These are phyloP conservation scores for Elongisporangium undulatum DNA, from an alignment of 352 stramenopile species.

Conservation along the genomic window DNA sequence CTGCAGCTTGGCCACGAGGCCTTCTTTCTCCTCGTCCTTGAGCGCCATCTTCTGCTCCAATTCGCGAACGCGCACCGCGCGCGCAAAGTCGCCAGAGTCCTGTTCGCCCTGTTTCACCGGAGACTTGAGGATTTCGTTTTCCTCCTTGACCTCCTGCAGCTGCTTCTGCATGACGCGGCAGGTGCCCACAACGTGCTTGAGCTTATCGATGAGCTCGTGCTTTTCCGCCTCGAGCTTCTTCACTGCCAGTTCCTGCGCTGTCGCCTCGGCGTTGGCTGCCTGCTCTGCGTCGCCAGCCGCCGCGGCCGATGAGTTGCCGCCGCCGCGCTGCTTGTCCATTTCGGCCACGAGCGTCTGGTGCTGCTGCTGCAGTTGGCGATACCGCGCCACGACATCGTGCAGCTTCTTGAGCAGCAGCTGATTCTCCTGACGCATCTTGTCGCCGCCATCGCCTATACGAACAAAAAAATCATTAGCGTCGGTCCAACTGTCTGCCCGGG, in stretches of 20 bases:
- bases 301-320: background rate
- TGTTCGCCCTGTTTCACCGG: conserved; percentile 18
- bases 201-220: conserved; percentile 70
- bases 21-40: conserved; percentile 44
- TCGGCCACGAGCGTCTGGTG: conserved; percentile 31
- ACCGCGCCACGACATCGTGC: conserved; percentile 48
- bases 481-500: too few relatives aligned
- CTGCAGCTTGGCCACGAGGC: conserved; percentile 41
- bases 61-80: conserved; percentile 12
- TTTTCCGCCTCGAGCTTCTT: conserved; percentile 62
- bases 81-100: conserved; percentile 10
- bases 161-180: conserved; percentile 72
- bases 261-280: conserved; percentile 7
- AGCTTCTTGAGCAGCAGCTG: conserved; percentile 51
- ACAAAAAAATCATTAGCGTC: background rate
- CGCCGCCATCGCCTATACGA: conserved; percentile 8
- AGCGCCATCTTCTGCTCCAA: conserved; percentile 32
- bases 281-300: background rate
- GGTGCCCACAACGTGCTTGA: conserved; percentile 65
- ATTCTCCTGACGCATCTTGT: conserved; percentile 53
- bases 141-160: conserved; percentile 52
- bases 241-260: conserved; percentile 18
- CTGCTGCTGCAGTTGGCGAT: conserved; percentile 45
- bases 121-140: conserved; percentile 42
- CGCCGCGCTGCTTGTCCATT: conserved; percentile 9